Evolutionary conservation across 1,139 yeast genomes (phyloP).

Genomic region (Groenewaldozyma auringiensis): DNA sequence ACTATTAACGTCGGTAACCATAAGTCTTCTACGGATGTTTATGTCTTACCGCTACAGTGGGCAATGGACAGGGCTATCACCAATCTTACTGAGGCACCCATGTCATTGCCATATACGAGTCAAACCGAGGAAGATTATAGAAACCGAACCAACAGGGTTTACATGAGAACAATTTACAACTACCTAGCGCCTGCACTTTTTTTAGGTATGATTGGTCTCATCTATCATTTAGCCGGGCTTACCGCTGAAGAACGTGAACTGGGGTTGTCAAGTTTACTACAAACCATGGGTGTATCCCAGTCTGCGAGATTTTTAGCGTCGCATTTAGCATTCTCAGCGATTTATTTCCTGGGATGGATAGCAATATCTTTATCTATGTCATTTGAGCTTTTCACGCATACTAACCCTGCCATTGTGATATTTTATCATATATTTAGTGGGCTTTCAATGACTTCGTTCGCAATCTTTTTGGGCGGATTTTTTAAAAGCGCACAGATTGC

Average conservation of each 20-base stretch:
- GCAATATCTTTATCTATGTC: conserved; percentile 24
- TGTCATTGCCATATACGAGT: conserved; percentile 28
- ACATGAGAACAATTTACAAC: conserved; percentile 24
- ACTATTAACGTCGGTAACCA: conserved; percentile 22
- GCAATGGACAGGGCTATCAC: conserved; percentile 32
- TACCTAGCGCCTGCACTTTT: conserved; percentile 33
- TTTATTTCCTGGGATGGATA: conserved; percentile 31
- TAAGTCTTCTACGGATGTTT: conserved; percentile 25
- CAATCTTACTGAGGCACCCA: conserved; percentile 23
- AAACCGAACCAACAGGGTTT: conserved; percentile 21
- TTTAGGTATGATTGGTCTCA: conserved; percentile 31
- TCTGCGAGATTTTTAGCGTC: conserved; percentile 24
- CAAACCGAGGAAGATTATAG: conserved; percentile 22
- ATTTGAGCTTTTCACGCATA: conserved; percentile 20
- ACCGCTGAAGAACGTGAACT: conserved; percentile 31
- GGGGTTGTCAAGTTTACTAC: conserved; percentile 29
- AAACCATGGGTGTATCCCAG: conserved; percentile 29
- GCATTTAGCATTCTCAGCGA: conserved; percentile 25
- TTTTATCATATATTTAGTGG: conserved; percentile 31
- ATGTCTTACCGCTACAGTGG: conserved; percentile 32
- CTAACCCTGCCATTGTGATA: conserved; percentile 27
- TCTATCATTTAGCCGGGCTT: conserved; percentile 31
- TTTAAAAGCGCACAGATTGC: conserved; percentile 31
- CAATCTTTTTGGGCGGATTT: conserved; percentile 28
- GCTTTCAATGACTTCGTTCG: conserved; percentile 27